A percentile compares a stretch with the other conserved stretches of the same genome.
Conservation (phyloP, 352 stramenopile species). For the Phytophthora fragariaefolia region DNA sequence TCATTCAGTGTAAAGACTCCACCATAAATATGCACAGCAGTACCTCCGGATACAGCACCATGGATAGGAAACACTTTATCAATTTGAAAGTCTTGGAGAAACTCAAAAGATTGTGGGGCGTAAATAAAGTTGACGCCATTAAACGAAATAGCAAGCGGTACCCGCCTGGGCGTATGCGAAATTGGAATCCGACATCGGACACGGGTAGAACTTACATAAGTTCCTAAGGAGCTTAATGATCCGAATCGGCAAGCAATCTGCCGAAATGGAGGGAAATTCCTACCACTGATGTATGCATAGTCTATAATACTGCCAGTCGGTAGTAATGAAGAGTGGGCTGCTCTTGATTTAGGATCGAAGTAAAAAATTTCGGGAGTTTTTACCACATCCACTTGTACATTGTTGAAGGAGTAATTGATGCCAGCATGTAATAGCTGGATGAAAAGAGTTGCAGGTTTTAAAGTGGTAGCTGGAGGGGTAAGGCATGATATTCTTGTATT, state of each 20-base stretch:
- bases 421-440: slow-evolving; percentile 30
- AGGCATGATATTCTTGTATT: slow-evolving; percentile 30
- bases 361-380: slow-evolving; percentile 41
- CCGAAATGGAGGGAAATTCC: slow-evolving; percentile 54
- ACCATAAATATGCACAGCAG: slow-evolving; percentile 64
- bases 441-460: slow-evolving; percentile 21
- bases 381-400: slow-evolving; percentile 35
- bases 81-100: slow-evolving; percentile 42
- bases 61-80: slow-evolving; percentile 45
- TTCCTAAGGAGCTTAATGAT: slow-evolving; percentile 29
- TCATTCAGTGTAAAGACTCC: slow-evolving; percentile 51
- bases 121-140: slow-evolving; percentile 67
- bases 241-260: slow-evolving; percentile 50
- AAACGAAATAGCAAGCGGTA: slow-evolving; percentile 60
- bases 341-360: slow-evolving; percentile 34
- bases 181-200: slow-evolving; percentile 55
- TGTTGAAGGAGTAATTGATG: slow-evolving; percentile 34
- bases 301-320: slow-evolving; percentile 5
- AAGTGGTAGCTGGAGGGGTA: slow-evolving; percentile 2
- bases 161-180: slow-evolving; percentile 22
- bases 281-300: slow-evolving; percentile 39
- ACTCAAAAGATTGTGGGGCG: slow-evolving; percentile 43
- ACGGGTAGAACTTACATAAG: slow-evolving; percentile 41
- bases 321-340: slow-evolving; percentile 6
- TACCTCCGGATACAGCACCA: slow-evolving; percentile 65